These are phyloP conservation scores for Thelephora terrestris DNA, from an alignment of 1,284 basidiomycete genomes.

Conservation along the genomic window DNA sequence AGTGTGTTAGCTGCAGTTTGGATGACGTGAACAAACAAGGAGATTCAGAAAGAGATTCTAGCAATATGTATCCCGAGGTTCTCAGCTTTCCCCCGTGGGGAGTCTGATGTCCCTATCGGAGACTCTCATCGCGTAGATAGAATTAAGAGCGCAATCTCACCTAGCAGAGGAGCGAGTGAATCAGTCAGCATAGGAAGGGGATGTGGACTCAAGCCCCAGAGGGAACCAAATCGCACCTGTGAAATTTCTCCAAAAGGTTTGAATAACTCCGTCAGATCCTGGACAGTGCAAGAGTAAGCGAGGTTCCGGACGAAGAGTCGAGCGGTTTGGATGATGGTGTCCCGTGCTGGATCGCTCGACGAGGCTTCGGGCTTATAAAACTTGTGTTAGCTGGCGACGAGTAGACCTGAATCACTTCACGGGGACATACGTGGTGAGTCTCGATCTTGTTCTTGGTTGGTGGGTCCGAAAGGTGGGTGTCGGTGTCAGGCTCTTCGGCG, in stretches of 20 bases:
- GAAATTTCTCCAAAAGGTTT: slow-evolving; percentile 60
- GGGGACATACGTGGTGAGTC: not conserved
- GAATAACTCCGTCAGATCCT: slow-evolving; percentile 67
- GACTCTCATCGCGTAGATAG: slow-evolving; percentile 27
- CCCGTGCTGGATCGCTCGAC: slow-evolving; percentile 33
- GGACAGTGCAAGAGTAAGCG: slow-evolving; percentile 72
- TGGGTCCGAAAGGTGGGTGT: not conserved
- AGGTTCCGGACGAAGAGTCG: slow-evolving; percentile 91
- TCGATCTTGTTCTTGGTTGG: slow-evolving; percentile 1
- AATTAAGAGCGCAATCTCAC: not conserved
- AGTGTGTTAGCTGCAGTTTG: not conserved
- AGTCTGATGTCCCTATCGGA: slow-evolving; percentile 38
- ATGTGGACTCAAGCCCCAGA: not conserved
- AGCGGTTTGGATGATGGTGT: slow-evolving; percentile 67
- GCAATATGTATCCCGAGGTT: slow-evolving; percentile 46
- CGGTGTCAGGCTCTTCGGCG: slow-evolving; percentile 25
- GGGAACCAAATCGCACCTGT: slow-evolving; percentile 40
- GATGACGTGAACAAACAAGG: slow-evolving; percentile 3
- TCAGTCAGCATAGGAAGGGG: not conserved
- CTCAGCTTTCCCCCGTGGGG: slow-evolving; percentile 43
- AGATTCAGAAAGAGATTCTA: slow-evolving; percentile 29
- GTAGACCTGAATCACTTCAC: not conserved
- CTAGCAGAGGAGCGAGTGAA: not conserved
- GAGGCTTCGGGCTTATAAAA: slow-evolving; percentile 14
- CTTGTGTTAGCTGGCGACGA: not conserved